Evolutionary conservation across 805 yeast species (phyloP).

Genomic region (Myxozyma lipomycoides): DNA sequence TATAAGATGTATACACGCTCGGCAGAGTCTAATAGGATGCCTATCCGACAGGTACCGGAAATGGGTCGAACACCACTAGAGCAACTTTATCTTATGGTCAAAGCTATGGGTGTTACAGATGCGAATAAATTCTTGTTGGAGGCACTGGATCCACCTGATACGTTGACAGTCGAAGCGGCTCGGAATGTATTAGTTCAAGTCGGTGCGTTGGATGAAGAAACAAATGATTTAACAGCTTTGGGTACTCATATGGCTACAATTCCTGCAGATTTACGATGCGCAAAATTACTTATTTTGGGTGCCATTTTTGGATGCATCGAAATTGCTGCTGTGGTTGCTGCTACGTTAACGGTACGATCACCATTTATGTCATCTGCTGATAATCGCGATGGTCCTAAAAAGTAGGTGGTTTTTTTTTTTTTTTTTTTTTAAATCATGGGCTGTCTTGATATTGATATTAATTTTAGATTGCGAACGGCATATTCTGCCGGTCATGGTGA

Average conservation of each 20-base stretch:
- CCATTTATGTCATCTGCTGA: conserved; percentile 68
- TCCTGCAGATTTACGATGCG: conserved; percentile 81
- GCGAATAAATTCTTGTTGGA: conserved; percentile 64
- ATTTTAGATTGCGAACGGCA: conserved; percentile 21
- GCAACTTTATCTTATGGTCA: conserved; percentile 74
- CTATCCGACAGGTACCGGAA: conserved; percentile 78
- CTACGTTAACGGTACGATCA: conserved; percentile 65
- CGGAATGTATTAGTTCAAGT: conserved; percentile 53
- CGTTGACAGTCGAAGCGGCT: conserved; percentile 50
- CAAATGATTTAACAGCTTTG: conserved; percentile 58
- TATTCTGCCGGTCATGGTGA: conserved; percentile 62
- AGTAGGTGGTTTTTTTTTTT: conserved; percentile 2
- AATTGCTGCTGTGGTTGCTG: conserved; percentile 71
- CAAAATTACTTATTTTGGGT: conserved; percentile 74
- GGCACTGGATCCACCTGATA: conserved; percentile 80
- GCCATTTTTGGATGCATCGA: conserved; percentile 81
- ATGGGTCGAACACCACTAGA: conserved; percentile 80
- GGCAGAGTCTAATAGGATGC: conserved; percentile 55
- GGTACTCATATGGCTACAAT: conserved; percentile 76
- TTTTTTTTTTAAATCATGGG: neutral
- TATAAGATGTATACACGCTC: conserved; percentile 71
- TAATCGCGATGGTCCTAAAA: conserved; percentile 59
- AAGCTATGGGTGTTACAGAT: conserved; percentile 77
- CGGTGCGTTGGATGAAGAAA: conserved; percentile 59
- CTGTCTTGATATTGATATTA: neutral